Conservation (phyloP, 805 yeast species). For the Schizosaccharomyces osmophilus region DNA sequence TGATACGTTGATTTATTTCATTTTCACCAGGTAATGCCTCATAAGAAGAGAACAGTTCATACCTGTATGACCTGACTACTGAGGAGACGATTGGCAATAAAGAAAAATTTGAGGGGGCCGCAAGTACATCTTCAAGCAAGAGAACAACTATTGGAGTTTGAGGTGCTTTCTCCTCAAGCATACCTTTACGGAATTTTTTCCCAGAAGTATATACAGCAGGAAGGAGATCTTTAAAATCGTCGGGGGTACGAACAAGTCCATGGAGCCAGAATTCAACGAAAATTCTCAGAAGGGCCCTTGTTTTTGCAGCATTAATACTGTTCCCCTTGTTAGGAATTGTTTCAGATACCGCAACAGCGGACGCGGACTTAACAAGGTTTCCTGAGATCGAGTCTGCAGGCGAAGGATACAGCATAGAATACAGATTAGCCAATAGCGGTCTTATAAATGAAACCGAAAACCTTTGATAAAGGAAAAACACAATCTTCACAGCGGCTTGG, state of each 20-base stretch:
- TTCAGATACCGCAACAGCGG: too few relatives aligned
- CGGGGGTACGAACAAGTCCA: slow-evolving; percentile 28
- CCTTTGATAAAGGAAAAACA: slow-evolving; percentile 55
- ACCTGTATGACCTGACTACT: not conserved
- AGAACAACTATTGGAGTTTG: not conserved
- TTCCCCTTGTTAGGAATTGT: too few relatives aligned
- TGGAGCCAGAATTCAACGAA: slow-evolving; percentile 32
- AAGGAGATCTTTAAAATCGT: slow-evolving; percentile 17
- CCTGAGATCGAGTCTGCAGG: not conserved
- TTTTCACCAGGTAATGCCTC: not conserved
- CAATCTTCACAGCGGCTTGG: slow-evolving; percentile 36
- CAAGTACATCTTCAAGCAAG: not conserved
- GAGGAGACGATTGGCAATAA: not conserved
- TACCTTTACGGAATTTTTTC: not conserved
- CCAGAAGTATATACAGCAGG: slow-evolving; percentile 6
- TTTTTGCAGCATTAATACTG: not conserved
- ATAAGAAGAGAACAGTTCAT: not conserved
- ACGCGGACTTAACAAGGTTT: too few relatives aligned
- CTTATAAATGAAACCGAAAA: slow-evolving; percentile 29
- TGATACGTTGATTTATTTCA: not conserved
- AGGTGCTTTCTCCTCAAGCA: not conserved
- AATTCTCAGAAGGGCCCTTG: slow-evolving; percentile 9
- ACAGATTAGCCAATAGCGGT: not conserved
- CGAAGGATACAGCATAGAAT: not conserved
- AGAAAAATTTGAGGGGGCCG: not conserved